Evolutionary conservation across 805 yeast species (phyloP).

Genomic region (Saccharomycopsis malanga): DNA sequence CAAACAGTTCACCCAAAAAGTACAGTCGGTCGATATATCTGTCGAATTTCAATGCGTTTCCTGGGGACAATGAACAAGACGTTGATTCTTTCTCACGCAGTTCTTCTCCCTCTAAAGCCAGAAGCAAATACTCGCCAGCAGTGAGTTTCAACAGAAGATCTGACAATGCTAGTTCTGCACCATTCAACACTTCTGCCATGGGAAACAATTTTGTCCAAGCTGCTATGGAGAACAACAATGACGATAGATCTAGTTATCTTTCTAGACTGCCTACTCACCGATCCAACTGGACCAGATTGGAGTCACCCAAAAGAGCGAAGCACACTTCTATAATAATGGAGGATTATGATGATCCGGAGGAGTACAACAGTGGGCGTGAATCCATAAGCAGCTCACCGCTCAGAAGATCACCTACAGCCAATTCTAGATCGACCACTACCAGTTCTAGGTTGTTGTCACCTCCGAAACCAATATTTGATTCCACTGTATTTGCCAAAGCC

Average conservation of each 20-base stretch:
- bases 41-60: conserved; percentile 18
- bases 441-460: conserved; percentile 46
- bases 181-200: conserved; percentile 31
- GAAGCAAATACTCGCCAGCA: conserved; percentile 37
- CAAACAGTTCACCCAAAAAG: conserved; percentile 16
- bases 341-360: conserved; percentile 30
- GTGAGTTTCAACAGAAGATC: conserved; percentile 33
- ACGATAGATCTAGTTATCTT: conserved; percentile 26
- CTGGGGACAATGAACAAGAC: neutral
- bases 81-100: conserved; percentile 2
- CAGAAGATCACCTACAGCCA: conserved; percentile 23
- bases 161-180: conserved; percentile 22
- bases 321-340: conserved; percentile 44
- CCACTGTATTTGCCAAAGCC: conserved; percentile 57
- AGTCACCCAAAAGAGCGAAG: conserved; percentile 61
- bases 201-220: conserved; percentile 34
- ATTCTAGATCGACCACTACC: conserved; percentile 25
- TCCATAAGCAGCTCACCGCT: conserved; percentile 19
- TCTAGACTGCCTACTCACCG: conserved; percentile 43
- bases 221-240: conserved; percentile 29
- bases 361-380: conserved; percentile 21
- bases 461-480: conserved; percentile 61
- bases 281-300: conserved; percentile 58
- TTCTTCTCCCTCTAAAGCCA: conserved; percentile 17
- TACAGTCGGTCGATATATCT: conserved; percentile 12